A percentile compares a stretch with the other conserved stretches of the same genome.
These are phyloP conservation scores for Buddleja alternifolia DNA, from an alignment of 257 asterid genomes.

Conservation along the genomic window DNA sequence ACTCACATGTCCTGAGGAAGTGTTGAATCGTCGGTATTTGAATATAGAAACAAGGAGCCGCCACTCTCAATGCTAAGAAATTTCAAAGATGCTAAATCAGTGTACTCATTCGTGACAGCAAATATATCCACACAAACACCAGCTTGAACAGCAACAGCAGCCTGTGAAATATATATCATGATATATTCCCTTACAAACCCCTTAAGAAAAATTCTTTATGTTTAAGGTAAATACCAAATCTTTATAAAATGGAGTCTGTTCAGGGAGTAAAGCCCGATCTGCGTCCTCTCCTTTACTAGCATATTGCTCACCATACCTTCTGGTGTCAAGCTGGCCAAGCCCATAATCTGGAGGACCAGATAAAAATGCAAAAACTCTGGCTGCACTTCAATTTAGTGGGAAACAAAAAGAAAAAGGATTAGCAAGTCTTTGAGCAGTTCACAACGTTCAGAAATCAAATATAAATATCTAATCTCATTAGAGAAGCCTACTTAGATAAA, in stretches of 20 bases:
- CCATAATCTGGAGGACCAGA: conserved; percentile 99
- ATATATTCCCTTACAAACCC: conserved; percentile 31
- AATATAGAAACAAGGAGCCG: conserved; percentile 91
- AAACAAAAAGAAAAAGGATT: conserved; percentile 30
- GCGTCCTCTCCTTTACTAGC: conserved; percentile 99
- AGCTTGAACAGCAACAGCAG: conserved; percentile 98
- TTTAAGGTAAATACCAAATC: conserved; percentile 71
- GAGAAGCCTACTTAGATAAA: conserved; percentile 9
- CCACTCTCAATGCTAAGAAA: conserved; percentile 99
- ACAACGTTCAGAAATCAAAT: conserved; percentile 26
- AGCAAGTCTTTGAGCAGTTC: conserved; percentile 32
- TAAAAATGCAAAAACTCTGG: conserved; percentile 91
- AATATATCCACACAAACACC: conserved; percentile 96
- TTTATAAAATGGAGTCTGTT: conserved; percentile 94
- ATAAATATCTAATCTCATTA: conserved; percentile 4
- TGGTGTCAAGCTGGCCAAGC: conserved; percentile 95
- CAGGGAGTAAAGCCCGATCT: conserved; percentile 96
- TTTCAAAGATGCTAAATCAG: conserved; percentile 96
- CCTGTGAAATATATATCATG: conserved; percentile 63
- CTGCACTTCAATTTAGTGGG: conserved; percentile 58
- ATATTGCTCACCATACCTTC: conserved; percentile 96
- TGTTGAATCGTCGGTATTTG: conserved; percentile 94
- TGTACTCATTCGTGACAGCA: conserved; percentile 98
- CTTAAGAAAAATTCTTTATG: conserved; percentile 23
- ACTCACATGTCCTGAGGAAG: conserved; percentile 99